phyloP scores from a whole-genome alignment of 306 rosid genomes.

The Rubus idaeus region DNA sequence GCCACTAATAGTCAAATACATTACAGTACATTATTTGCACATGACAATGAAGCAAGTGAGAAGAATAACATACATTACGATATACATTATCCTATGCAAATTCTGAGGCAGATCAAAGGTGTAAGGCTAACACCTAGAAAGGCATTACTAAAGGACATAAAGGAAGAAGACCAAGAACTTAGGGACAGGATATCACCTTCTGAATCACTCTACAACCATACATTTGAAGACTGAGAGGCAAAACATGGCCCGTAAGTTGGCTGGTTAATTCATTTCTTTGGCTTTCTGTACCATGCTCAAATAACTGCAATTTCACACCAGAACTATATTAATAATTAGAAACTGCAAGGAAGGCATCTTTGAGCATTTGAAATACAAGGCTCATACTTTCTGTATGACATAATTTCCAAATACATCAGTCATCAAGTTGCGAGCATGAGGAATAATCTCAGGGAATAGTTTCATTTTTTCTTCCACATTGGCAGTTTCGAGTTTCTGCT shows the following conservation, averaged over 20 bases:
- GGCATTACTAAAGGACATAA: neutral
- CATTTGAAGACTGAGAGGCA: slow-evolving; percentile 97
- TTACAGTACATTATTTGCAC: neutral
- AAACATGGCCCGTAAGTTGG: slow-evolving; percentile 82
- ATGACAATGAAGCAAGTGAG: neutral
- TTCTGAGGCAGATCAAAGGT: neutral
- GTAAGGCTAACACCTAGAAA: neutral
- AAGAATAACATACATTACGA: neutral
- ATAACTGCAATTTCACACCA: slow-evolving; percentile 59
- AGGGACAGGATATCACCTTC: slow-evolving; percentile 60
- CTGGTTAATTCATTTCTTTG: slow-evolving; percentile 80
- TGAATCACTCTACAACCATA: slow-evolving; percentile 98
- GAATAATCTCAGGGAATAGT: slow-evolving; percentile 86
- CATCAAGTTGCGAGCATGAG: slow-evolving; percentile 88
- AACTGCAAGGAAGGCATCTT: slow-evolving; percentile 5
- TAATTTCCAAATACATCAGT: slow-evolving; percentile 97
- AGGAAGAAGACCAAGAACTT: slow-evolving; percentile 20
- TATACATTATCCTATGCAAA: neutral
- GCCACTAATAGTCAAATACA: neutral
- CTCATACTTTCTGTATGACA: slow-evolving; percentile 88
- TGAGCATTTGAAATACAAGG: slow-evolving; percentile 23
- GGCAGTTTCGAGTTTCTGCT: slow-evolving; percentile 90
- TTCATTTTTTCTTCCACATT: slow-evolving; percentile 67
- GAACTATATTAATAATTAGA: slow-evolving; percentile 25
- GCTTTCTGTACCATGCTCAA: slow-evolving; percentile 87